Evolutionary conservation across 2,329 filamentous ascomycete genomes (phyloP).

Genomic region (Colletotrichum spinosum): DNA sequence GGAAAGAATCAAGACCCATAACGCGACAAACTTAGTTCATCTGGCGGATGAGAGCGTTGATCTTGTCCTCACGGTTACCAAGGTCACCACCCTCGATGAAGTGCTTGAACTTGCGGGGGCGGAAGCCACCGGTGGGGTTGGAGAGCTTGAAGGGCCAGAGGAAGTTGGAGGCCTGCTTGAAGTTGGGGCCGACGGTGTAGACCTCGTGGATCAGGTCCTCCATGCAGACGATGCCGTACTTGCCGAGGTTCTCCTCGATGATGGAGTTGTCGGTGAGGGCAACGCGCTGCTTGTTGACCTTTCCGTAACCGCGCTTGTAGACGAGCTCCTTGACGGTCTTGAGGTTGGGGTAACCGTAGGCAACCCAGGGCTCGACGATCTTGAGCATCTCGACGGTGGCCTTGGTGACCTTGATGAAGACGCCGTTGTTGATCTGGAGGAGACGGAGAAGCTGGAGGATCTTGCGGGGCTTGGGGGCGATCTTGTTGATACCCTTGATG

Average conservation of each 20-base stretch:
- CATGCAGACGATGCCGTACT: conserved; percentile 99
- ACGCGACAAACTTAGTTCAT: conserved; percentile 81
- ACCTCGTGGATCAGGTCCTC: conserved; percentile 99
- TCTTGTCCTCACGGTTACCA: conserved; percentile 98
- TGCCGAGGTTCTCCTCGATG: conserved; percentile 95
- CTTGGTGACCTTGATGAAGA: conserved; percentile 98
- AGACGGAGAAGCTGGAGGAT: conserved; percentile 99
- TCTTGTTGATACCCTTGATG: conserved; percentile 99
- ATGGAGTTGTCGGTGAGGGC: conserved; percentile 97
- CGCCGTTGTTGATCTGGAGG: conserved; percentile 99
- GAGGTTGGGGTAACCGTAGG: conserved; percentile 99
- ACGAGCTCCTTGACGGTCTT: conserved; percentile 99
- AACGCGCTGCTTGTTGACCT: conserved; percentile 98
- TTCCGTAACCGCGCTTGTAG: conserved; percentile 99
- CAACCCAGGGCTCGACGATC: conserved; percentile 98
- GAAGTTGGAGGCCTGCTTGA: conserved; percentile 99
- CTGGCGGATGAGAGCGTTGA: conserved; percentile 95
- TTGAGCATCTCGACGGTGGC: conserved; percentile 97
- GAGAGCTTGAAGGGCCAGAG: conserved; percentile 99
- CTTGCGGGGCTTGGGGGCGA: conserved; percentile 99
- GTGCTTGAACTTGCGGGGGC: conserved; percentile 97
- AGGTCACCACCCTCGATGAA: conserved; percentile 98
- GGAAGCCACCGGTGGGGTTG: conserved; percentile 98
- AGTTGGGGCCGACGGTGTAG: conserved; percentile 98
- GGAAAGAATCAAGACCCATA: conserved; percentile 23